Evolutionary conservation across 1,284 basidiomycete genomes (phyloP).

Genomic region (Neolentinus lepideus): DNA sequence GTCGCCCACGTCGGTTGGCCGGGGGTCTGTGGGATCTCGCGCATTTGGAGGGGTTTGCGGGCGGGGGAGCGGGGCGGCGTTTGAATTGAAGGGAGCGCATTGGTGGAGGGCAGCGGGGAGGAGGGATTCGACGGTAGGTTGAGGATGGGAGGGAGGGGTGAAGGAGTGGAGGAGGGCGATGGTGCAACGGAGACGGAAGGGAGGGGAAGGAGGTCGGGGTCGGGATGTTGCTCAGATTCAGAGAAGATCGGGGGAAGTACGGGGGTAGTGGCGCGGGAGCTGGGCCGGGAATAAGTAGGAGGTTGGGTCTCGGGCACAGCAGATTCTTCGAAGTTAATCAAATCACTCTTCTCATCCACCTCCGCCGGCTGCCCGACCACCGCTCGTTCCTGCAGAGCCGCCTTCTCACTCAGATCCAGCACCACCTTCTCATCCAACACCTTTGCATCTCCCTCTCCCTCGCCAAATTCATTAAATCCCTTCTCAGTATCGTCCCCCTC

Average conservation of each 20-base stretch:
- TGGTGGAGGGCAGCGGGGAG: no score
- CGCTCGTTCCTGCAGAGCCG: neutral
- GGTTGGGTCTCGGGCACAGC: neutral
- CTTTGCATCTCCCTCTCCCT: constrained; percentile 3
- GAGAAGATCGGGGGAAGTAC: constrained; percentile 11
- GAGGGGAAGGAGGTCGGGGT: constrained; percentile 25
- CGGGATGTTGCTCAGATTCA: constrained; percentile 13
- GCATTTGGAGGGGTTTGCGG: constrained; percentile 21
- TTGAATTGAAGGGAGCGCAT: neutral
- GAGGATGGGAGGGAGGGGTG: constrained; percentile 14
- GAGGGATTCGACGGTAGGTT: no score
- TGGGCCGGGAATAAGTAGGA: constrained; percentile 12
- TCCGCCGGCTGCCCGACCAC: neutral
- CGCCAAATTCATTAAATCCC: neutral
- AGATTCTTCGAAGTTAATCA: neutral
- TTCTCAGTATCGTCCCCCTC: neutral
- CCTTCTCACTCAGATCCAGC: neutral
- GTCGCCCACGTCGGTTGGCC: constrained; percentile 30
- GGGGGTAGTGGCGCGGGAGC: constrained; percentile 11
- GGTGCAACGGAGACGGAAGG: no score
- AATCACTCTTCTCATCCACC: neutral
- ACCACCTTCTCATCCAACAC: neutral
- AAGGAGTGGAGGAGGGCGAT: constrained; percentile 2
- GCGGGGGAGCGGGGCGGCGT: constrained; percentile 19
- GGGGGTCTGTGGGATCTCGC: constrained; percentile 16